Percentiles rank a stretch among this genome's conserved stretches.
phyloP scores from a whole-genome alignment of 2,329 filamentous ascomycete genomes.

The Shiraia sp. region DNA sequence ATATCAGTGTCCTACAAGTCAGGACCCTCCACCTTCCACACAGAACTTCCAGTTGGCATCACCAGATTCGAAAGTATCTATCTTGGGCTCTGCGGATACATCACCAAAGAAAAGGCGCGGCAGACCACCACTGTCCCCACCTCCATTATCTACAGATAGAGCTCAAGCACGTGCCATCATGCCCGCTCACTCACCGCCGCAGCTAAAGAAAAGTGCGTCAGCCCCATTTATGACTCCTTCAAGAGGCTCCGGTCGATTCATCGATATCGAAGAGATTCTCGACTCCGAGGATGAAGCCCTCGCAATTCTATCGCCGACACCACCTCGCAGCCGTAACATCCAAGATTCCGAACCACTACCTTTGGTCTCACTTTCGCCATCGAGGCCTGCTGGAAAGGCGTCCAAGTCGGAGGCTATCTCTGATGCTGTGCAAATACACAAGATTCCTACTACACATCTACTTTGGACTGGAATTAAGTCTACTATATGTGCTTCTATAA shows the following conservation, averaged over 20 bases:
- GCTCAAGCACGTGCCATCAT: too few species aligned
- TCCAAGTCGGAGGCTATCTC: neutral
- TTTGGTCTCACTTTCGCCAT: constrained; percentile 7
- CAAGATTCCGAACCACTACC: constrained; percentile 21
- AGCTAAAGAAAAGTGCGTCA: neutral
- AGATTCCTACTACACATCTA: constrained; percentile 21
- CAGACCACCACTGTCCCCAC: too few species aligned
- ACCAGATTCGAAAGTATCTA: too few species aligned
- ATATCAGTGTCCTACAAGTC: constrained; percentile 15
- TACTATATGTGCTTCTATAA: constrained; percentile 53
- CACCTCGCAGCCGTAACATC: constrained; percentile 31
- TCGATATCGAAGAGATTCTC: constrained; percentile 44
- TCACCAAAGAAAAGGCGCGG: too few species aligned
- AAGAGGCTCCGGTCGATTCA: constrained; percentile 27
- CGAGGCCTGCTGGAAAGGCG: neutral
- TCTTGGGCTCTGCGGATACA: too few species aligned
- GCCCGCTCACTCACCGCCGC: too few species aligned
- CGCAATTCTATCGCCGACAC: constrained; percentile 37
- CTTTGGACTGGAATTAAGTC: constrained; percentile 40
- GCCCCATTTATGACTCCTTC: constrained; percentile 15
- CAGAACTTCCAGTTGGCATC: too few species aligned
- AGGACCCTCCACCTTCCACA: too few species aligned
- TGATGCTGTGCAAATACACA: constrained; percentile 11
- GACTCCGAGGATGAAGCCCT: constrained; percentile 44
- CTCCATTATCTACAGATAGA: too few species aligned